These are phyloP conservation scores for Penicillium griseofulvum DNA, from an alignment of 2,329 filamentous ascomycete species.

Conservation along the genomic window DNA sequence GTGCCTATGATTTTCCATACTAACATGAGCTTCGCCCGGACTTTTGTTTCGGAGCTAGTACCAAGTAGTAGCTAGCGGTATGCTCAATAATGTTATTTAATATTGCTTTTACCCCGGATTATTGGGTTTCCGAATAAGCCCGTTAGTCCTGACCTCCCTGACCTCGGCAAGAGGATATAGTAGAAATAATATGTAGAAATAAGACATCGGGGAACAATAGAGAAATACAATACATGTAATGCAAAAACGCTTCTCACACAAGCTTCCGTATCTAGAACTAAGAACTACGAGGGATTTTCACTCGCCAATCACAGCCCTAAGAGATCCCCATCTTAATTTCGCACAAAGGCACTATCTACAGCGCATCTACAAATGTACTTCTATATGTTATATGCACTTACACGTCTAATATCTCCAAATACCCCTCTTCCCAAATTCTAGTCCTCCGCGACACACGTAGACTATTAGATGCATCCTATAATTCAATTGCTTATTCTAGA, in stretches of 20 bases:
- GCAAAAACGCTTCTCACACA: constrained; percentile 4
- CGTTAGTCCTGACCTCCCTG: background rate
- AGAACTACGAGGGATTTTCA: constrained; percentile 11
- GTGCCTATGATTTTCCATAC: background rate
- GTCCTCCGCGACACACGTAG: background rate
- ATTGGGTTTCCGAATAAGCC: background rate
- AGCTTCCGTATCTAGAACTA: constrained; percentile 5
- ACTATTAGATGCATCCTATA: no score
- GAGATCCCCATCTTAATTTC: background rate
- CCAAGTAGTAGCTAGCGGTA: background rate
- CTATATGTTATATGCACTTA: background rate
- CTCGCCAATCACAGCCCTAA: constrained; percentile 4
- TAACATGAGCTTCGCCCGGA: constrained; percentile 1
- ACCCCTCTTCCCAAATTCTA: background rate
- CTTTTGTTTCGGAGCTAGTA: background rate
- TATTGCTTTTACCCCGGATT: constrained; percentile 7
- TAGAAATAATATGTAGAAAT: background rate
- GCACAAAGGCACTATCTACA: background rate
- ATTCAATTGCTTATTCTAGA: background rate
- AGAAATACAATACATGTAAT: background rate
- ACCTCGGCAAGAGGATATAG: background rate
- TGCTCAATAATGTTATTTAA: background rate
- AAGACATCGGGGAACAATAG: background rate
- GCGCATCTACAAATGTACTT: background rate
- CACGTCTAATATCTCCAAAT: background rate